A percentile compares a stretch with the other conserved stretches of the same genome.
Conservation (phyloP, 1,284 basidiomycete species). For the Hemileccinum hortonii region DNA sequence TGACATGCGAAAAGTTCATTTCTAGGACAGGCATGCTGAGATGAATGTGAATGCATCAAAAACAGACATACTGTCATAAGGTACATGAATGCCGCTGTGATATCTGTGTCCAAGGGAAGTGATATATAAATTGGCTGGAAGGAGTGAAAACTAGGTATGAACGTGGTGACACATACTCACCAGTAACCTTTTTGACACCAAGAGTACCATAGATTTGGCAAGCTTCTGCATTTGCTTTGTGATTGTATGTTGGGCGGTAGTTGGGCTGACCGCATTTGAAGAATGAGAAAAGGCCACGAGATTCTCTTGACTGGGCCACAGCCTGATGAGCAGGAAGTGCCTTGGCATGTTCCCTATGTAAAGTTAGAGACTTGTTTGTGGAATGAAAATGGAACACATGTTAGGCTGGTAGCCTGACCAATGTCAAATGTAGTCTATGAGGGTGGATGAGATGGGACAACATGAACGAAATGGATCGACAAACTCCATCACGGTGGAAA, state of each 20-base stretch:
- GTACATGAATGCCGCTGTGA: constrained; percentile 81
- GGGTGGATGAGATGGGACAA: constrained; percentile 5
- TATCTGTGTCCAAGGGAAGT: constrained; percentile 96
- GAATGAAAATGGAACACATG: constrained; percentile 40
- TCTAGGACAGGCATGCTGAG: constrained; percentile 44
- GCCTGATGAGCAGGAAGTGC: constrained; percentile 68
- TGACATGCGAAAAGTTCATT: constrained; percentile 97
- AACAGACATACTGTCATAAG: constrained; percentile 67
- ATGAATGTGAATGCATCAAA: neutral
- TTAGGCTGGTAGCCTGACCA: constrained; percentile 75
- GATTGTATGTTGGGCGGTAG: constrained; percentile 72
- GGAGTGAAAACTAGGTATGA: neutral
- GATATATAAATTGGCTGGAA: constrained; percentile 76
- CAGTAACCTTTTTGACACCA: constrained; percentile 87
- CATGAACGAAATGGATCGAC: constrained; percentile 10
- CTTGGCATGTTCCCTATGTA: constrained; percentile 55
- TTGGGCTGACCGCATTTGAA: constrained; percentile 43
- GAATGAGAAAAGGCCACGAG: constrained; percentile 66
- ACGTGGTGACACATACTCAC: constrained; percentile 32
- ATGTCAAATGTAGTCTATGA: constrained; percentile 77
- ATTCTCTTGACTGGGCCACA: constrained; percentile 66
- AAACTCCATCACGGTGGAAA: constrained; percentile 85
- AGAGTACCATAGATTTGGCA: constrained; percentile 88
- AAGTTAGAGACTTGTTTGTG: neutral
- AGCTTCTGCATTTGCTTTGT: constrained; percentile 64